Base-by-base conservation (phyloP, 2,329 filamentous ascomycete genomes). In the Colletotrichum aenigma region DNA sequence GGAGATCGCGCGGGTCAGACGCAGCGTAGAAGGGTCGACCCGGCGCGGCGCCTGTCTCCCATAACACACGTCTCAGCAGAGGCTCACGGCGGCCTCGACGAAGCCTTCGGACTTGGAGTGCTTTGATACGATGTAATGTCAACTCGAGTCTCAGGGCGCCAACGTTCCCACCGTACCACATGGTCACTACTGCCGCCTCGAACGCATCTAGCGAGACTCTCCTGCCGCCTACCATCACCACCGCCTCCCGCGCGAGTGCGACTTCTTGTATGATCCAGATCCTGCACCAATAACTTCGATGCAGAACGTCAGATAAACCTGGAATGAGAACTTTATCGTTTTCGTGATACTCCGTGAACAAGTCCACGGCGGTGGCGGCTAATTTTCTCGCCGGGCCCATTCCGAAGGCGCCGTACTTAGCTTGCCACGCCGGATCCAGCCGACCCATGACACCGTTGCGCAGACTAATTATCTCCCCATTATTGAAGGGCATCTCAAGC, bases 261-360 rank as follows among this genome's bases (percentile, higher is more conserved):
- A 83, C 77, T 67, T 84, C 82, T 67, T 83, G 82, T 7, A 83
- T 78, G 12, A 83, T 78, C 81, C 83, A 84, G 1, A 85, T 58
- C 36, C 84, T 77, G 9, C 66, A 78, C 84, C 83, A 85, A 72
- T 85, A 85, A 7, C 81, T 77, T 66, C 80, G 78, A 83, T 79
- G 32, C 81, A 85, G 8, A 83, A 65, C 8, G 21, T 58, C 21
- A n/a, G 10, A 10, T 3, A 75, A 1, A 6, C 60, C 60, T 0
- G 3, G 12, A 60, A 64, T 2, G 28, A 78, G 71, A 55, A 18
- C 3, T 1, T 58, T 60, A n/a, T 6, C 34, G 61, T 2, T 77
- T 60, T 2, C 76, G 12, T 7, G 67, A 30, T 12, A 79, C 28
- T 24, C 76, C 65, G 30, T 75, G 66, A 6, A 77, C 38, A 18